Base-by-base conservation (phyloP, 805 yeast genomes). In the Nakazawaea laoshanensis region DNA sequence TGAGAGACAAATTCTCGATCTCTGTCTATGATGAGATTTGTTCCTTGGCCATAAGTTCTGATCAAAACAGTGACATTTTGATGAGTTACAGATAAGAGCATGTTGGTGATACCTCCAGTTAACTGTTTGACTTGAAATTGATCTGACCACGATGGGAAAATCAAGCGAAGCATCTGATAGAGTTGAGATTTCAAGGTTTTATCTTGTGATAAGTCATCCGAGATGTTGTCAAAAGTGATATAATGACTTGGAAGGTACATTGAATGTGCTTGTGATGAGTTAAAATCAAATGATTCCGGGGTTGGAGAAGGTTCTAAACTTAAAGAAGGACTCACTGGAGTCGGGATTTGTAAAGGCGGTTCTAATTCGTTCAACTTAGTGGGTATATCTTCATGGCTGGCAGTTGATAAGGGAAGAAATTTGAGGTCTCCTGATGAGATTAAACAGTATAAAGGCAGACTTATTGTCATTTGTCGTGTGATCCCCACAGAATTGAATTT, bases 1-100 rank as follows among this genome's bases (percentile, higher is more conserved):
- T 81, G 89, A 36, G 82, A 77, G 13, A 78, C 77, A 47, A 74
- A 77, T 49, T 81, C 92, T 23, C 87, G 59, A 42, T 77, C 77
- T 41, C 92, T 60, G 52, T 82, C 87, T 21, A 81, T 81, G 32
- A 81, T 79, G 23, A 75, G 57, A 35, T 66, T 69, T 1, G 92
- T 81, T 9, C 87, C 87, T 36, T 71, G 67, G 7, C 92, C 92
- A 43, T 82, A 81, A 0, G 82, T 77, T 38, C 92, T 60, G 35
- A 81, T 75, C 12, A 81, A 61, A 0, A 70, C 74, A 8, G 45
- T 32, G 8, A 39, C 41, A 7, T 22, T 12, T 9, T 30, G 18
- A 20, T 59, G 61, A 7, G 54, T 52, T 44, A 77, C 70, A 18
- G 66, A 58, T 21, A 74, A 46, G 30, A 74, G 61, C 76, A 72